A percentile compares a stretch with the other conserved stretches of the same genome.
Conservation (phyloP, 2,329 filamentous ascomycete genomes). For the Fusarium stilboides region DNA sequence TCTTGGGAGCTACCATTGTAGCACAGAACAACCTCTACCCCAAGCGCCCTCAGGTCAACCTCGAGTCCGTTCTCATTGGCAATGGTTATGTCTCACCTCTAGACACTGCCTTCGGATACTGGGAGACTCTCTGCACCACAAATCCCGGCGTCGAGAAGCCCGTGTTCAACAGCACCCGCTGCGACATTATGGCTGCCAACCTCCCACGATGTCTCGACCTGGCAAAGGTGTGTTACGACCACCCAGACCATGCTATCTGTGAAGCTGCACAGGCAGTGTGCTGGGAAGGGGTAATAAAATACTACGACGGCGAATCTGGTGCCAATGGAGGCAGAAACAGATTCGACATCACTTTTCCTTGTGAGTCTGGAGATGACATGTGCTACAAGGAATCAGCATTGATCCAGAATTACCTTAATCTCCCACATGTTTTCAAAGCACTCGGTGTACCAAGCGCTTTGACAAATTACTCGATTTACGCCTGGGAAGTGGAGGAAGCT, state of each 20-base stretch:
- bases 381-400: conserved; percentile 24
- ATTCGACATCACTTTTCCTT: conserved; percentile 24
- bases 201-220: conserved; percentile 41
- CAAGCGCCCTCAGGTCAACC: conserved; percentile 24
- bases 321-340: conserved; percentile 9
- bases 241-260: conserved; percentile 39
- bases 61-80: conserved; percentile 35
- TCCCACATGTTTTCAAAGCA: conserved; percentile 8
- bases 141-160: conserved; percentile 33
- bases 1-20: conserved; percentile 42
- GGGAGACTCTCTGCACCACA: conserved; percentile 42
- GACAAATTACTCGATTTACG: conserved; percentile 20
- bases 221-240: conserved; percentile 33
- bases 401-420: conserved; percentile 21
- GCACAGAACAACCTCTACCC: conserved; percentile 39
- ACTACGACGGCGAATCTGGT: conserved; percentile 16
- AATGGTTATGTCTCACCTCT: conserved; percentile 43
- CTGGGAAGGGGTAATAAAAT: conserved; percentile 20
- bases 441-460: conserved; percentile 3
- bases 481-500: neutral
- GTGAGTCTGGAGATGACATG: conserved; percentile 11
- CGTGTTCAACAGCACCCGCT: conserved; percentile 38
- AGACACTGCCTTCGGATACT: conserved; percentile 41
- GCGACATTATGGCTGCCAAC: conserved; percentile 32
- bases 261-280: conserved; percentile 31